Evolutionary conservation across 2,329 filamentous ascomycete species (phyloP).

Genomic region (Neocucurbitaria cava): DNA sequence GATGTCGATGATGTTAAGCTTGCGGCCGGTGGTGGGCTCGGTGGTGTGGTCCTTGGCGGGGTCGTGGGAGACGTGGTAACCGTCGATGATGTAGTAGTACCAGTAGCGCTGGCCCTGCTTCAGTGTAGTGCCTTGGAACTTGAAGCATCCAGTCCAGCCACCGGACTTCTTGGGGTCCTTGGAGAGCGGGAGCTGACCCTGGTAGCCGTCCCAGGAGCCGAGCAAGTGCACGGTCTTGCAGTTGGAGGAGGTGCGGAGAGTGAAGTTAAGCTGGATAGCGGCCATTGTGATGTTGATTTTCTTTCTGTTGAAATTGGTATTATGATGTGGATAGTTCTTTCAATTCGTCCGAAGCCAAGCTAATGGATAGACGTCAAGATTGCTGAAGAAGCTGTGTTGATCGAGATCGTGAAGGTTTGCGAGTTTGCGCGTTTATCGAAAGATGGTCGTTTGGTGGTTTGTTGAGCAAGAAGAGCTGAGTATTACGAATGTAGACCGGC

Average conservation of each 20-base stretch:
- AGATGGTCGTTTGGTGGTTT: conserved; percentile 28
- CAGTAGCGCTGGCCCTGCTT: conserved; percentile 93
- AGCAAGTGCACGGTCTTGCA: conserved; percentile 98
- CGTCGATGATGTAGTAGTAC: conserved; percentile 99
- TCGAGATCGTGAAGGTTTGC: conserved; percentile 39
- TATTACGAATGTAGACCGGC: conserved; percentile 55
- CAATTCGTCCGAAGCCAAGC: conserved; percentile 42
- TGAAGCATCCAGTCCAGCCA: conserved; percentile 95
- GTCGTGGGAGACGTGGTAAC: conserved; percentile 97
- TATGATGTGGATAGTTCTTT: conserved; percentile 37
- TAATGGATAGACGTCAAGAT: conserved; percentile 47
- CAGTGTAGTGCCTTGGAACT: conserved; percentile 87
- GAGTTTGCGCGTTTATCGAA: conserved; percentile 39
- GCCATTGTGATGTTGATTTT: conserved; percentile 67
- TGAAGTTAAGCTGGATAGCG: conserved; percentile 91
- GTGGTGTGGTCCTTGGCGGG: conserved; percentile 86
- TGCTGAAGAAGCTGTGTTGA: conserved; percentile 44
- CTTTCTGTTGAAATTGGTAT: conserved; percentile 31
- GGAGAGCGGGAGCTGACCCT: conserved; percentile 90
- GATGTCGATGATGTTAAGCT: conserved; percentile 96
- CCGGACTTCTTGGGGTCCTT: conserved; percentile 89
- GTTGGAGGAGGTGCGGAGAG: conserved; percentile 92
- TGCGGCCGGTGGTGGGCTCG: conserved; percentile 95
- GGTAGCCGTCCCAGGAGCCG: conserved; percentile 98
- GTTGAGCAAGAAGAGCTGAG: conserved; percentile 58